Percentiles rank a stretch among this genome's conserved stretches.
Evolutionary conservation across 1,284 basidiomycete species (phyloP).

Genomic region (Pseudomicrostroma phylloplanum): DNA sequence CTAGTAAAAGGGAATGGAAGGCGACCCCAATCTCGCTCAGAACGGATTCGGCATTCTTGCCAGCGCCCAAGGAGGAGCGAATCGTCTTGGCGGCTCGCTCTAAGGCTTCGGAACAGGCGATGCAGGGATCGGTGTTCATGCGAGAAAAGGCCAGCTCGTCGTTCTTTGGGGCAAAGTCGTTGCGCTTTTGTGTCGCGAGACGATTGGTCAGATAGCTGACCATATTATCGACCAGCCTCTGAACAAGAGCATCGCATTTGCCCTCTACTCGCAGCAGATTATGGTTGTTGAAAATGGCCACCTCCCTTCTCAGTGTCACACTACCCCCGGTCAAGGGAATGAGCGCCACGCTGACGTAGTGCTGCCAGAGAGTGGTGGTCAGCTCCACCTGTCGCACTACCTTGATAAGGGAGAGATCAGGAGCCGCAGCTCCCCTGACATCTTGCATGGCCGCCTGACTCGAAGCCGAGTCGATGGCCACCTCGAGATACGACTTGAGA

Average conservation of each 20-base stretch:
- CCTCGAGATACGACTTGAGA: constrained; percentile 78
- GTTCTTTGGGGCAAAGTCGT: constrained; percentile 88
- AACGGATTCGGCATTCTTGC: constrained; percentile 78
- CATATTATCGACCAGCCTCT: constrained; percentile 68
- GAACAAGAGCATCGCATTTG: constrained; percentile 73
- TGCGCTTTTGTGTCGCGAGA: constrained; percentile 86
- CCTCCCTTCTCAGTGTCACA: constrained; percentile 82
- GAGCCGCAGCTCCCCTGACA: constrained; percentile 57
- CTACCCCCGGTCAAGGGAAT: constrained; percentile 79
- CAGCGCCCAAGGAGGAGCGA: constrained; percentile 59
- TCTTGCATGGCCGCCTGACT: constrained; percentile 68
- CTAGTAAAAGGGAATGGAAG: constrained; percentile 87
- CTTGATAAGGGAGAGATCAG: constrained; percentile 57
- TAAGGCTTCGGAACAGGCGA: constrained; percentile 77
- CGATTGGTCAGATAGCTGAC: constrained; percentile 57
- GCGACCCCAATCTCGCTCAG: constrained; percentile 87
- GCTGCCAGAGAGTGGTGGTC: constrained; percentile 92
- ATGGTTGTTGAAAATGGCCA: constrained; percentile 88
- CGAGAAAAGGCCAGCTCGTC: constrained; percentile 80
- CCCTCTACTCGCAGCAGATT: constrained; percentile 80
- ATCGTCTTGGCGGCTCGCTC: constrained; percentile 72
- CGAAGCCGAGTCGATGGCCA: constrained; percentile 77
- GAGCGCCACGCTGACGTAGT: constrained; percentile 84
- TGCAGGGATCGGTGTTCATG: constrained; percentile 90
- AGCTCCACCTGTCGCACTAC: constrained; percentile 75